A percentile compares a stretch with the other conserved stretches of the same genome.
phyloP scores from a whole-genome alignment of 2,329 filamentous ascomycete genomes.

The Apiospora sp. region DNA sequence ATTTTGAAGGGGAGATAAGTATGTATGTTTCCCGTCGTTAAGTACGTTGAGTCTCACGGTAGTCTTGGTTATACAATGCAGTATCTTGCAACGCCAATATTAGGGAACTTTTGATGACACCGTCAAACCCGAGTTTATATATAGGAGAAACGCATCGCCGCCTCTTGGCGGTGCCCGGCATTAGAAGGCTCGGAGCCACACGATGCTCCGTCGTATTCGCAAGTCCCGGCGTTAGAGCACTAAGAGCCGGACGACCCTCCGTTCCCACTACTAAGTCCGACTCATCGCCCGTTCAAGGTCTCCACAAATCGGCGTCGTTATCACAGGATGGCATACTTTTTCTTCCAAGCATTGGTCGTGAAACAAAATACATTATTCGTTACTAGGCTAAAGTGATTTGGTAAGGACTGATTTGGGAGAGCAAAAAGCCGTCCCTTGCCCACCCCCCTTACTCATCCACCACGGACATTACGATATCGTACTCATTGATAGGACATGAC shows the following conservation, averaged over 20 bases:
- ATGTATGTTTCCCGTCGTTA: conserved; percentile 2
- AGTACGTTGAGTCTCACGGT: background rate
- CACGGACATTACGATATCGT: background rate
- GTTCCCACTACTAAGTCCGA: background rate
- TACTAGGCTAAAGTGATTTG: background rate
- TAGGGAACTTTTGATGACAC: background rate
- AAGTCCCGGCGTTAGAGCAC: conserved; percentile 25
- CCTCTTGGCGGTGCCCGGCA: background rate
- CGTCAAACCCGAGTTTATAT: background rate
- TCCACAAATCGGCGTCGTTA: background rate
- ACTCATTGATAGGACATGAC: background rate
- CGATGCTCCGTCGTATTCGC: background rate
- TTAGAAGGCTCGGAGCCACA: background rate
- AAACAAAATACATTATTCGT: background rate
- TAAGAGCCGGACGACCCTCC: background rate
- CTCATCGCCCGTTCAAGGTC: background rate
- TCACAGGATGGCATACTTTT: background rate
- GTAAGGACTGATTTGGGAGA: background rate
- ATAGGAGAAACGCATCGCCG: background rate
- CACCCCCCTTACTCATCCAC: background rate
- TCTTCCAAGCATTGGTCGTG: background rate
- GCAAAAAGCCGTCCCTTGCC: background rate
- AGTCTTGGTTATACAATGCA: background rate
- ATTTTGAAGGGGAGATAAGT: conserved; percentile 25
- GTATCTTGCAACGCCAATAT: background rate